Evolutionary conservation across 2,329 filamentous ascomycete genomes (phyloP), one percentile per base, ranked within the genome.

Genomic region (Sporothrix phasma): DNA sequence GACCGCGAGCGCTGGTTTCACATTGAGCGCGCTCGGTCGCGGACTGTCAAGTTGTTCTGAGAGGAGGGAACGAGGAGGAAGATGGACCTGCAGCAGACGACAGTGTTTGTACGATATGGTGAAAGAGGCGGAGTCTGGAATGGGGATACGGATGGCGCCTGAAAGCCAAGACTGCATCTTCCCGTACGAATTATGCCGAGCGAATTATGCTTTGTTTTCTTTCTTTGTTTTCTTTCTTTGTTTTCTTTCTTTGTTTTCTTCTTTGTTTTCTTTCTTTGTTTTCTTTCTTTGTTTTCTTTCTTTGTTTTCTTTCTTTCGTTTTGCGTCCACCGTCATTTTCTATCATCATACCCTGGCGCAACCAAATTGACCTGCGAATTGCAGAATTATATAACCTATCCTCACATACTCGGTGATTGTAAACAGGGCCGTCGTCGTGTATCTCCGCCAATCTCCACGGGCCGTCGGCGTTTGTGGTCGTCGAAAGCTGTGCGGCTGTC

Each of bases 1-100:
- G 73, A 74, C 60, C 67, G 66, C 62, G 72, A 72, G 49, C 63
- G 73, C 45, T 76, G 73, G 74, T 71, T 68, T 70, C 74, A 76
- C 66, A 69, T 71, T 6, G 74, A 75, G 61, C 67, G 74, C 47
- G 72, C 72, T 2, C 64, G 72, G n/a, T 74, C 73, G 74, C 69
- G 64, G 37, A 69, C 61, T 3, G 67, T 72, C 13, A 66, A 17
- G 19, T 10, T 66, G 29, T 58, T 66, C 2, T 66, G 22, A 39
- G 26, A 6, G 2, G 43, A n/a, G 13, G 26, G 10, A 22, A 11
- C 10, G 17, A 34, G 3, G 26, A 22, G 37, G 13, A 10, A 45
- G 47, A 41, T 19, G 59, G 19, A 34, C 41, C 2, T 19, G 31
- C 13, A 34, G 11, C 26, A 7, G 26, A n/a, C 31, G 34, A 22